These are phyloP conservation scores for Backusella macrospora DNA, from an alignment of 192 early-diverging fungal species.

Conservation along the genomic window DNA sequence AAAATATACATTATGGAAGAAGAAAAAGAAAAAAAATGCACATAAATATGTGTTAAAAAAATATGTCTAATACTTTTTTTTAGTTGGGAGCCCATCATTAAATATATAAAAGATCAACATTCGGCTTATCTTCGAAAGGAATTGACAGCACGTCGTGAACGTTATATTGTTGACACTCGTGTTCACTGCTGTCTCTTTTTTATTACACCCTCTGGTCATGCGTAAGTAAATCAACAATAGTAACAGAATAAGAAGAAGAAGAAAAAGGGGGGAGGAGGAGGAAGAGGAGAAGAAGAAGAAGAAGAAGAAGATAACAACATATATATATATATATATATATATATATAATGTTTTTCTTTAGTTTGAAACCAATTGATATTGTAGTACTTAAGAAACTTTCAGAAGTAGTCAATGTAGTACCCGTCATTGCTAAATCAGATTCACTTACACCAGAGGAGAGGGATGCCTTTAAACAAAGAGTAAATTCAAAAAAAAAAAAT, in stretches of 20 bases:
- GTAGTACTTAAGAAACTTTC: conserved; percentile 83
- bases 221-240: conserved; percentile 52
- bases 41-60: conserved; percentile 68
- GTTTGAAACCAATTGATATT: conserved; percentile 87
- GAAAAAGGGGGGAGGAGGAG: neutral
- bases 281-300: no score
- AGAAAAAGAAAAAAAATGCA: neutral
- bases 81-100: conserved; percentile 96
- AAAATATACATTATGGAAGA: neutral
- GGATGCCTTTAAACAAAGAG: conserved; percentile 76
- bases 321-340: no score
- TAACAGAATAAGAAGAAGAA: no score
- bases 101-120: conserved; percentile 99
- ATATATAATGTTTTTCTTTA: conserved; percentile 24
- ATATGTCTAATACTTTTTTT: conserved; percentile 62
- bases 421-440: conserved; percentile 89
- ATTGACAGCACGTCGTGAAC: conserved; percentile 82
- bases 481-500: conserved; percentile 27
- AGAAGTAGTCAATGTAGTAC: conserved; percentile 84
- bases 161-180: conserved; percentile 90
- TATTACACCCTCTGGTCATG: conserved; percentile 93
- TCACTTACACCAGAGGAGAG: conserved; percentile 86
- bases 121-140: conserved; percentile 93
- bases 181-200: conserved; percentile 97
- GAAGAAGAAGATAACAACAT: no score